Evolutionary conservation across 208 protist species (phyloP).

Genomic region (Leishmania martiniquensis): DNA sequence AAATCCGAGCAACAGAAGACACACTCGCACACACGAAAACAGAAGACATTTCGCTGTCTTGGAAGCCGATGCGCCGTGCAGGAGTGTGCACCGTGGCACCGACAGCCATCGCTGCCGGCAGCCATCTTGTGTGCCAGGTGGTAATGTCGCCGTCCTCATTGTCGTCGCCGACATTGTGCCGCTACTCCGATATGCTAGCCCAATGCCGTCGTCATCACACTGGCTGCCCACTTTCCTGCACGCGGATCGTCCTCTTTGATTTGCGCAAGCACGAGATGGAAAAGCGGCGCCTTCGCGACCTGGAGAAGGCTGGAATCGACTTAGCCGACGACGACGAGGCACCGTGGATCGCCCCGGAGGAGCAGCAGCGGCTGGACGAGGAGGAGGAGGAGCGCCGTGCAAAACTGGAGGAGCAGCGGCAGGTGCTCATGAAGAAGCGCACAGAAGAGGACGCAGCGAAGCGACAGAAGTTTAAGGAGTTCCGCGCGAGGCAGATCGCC

Average conservation of each 20-base stretch:
- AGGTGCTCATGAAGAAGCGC: constrained; percentile 58
- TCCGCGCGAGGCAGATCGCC: constrained; percentile 69
- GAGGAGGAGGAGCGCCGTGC: constrained; percentile 47
- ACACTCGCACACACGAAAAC: neutral
- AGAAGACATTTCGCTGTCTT: neutral
- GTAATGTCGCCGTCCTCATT: neutral
- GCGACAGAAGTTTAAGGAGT: constrained; percentile 77
- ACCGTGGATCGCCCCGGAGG: constrained; percentile 74
- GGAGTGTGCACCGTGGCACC: neutral
- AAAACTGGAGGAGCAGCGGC: constrained; percentile 60
- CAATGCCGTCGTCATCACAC: constrained; percentile 9
- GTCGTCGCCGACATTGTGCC: neutral
- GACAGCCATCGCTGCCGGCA: too few species aligned
- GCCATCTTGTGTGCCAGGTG: neutral
- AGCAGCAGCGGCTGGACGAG: constrained; percentile 75
- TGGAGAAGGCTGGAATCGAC: constrained; percentile 75
- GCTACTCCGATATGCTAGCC: neutral
- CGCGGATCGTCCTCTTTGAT: constrained; percentile 56
- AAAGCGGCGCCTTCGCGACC: constrained; percentile 66
- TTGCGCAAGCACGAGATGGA: constrained; percentile 79
- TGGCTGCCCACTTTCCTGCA: constrained; percentile 9
- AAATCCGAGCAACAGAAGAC: neutral
- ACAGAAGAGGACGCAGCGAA: constrained; percentile 69
- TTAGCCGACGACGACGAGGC: constrained; percentile 56
- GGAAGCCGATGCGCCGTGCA: neutral